These are phyloP conservation scores for Oleoguttula mirabilis DNA, from an alignment of 495 filamentous ascomycete genomes.

Conservation along the genomic window DNA sequence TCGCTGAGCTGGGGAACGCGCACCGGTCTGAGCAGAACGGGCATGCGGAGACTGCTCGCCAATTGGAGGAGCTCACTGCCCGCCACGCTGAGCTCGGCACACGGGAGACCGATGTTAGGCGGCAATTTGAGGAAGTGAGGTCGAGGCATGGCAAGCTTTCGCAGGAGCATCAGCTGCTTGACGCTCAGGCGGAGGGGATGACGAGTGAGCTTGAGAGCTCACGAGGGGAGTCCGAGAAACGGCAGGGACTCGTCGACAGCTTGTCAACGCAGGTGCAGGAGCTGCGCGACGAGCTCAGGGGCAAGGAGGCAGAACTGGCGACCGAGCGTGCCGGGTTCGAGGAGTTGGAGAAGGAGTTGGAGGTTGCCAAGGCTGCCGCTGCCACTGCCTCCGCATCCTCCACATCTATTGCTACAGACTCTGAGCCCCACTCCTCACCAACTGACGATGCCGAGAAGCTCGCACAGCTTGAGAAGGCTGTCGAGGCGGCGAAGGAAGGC, in stretches of 20 bases:
- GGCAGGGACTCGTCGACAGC: neutral
- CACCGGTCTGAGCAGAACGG: slow-evolving; percentile 21
- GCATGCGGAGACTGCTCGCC: slow-evolving; percentile 20
- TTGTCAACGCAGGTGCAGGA: slow-evolving; percentile 5
- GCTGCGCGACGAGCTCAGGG: slow-evolving; percentile 12
- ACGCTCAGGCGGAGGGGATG: neutral
- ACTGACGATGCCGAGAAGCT: slow-evolving; percentile 20
- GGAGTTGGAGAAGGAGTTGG: slow-evolving; percentile 23
- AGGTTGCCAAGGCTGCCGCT: slow-evolving; percentile 11
- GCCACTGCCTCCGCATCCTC: no score
- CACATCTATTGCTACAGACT: no score
- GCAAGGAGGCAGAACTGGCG: slow-evolving; percentile 14
- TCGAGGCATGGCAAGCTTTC: slow-evolving; percentile 13
- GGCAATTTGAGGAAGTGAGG: slow-evolving; percentile 10
- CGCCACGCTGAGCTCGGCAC: slow-evolving; percentile 12
- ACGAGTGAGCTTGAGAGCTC: slow-evolving; percentile 1
- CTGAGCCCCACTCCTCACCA: neutral
- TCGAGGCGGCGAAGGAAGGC: slow-evolving; percentile 24
- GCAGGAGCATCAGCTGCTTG: slow-evolving; percentile 8
- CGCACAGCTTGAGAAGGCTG: slow-evolving; percentile 17
- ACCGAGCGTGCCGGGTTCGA: slow-evolving; percentile 11
- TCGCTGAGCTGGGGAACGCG: slow-evolving; percentile 17
- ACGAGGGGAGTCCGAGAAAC: slow-evolving; percentile 3
- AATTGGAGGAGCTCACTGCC: slow-evolving; percentile 17
- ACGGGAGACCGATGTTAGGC: neutral